Base-by-base conservation (phyloP, 345 rosid genomes). In the Passiflora organensis region DNA sequence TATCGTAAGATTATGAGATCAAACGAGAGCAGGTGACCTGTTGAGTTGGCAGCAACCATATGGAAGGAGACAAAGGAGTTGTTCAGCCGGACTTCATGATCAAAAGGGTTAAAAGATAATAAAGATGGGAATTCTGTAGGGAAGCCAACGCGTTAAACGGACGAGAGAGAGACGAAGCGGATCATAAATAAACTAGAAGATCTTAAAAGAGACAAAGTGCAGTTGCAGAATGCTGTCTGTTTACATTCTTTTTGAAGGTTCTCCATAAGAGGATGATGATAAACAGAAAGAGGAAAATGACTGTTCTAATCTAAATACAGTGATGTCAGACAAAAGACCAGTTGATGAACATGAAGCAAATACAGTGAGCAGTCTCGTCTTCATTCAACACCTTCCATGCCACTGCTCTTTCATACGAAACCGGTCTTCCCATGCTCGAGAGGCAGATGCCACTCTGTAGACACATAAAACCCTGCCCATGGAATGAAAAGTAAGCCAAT, bases 311-410 rank as follows among this genome's bases (percentile, higher is more conserved):
- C 56, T 60, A 52, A 22, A 13, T 13, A 16, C 6, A 50, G 10
- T 23, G 15, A 18, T 41, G n/a, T 85, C 82, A 91, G 57, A 85
- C 86, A 55, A 91, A 87, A 18, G 90, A 85, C 98, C 98, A 91
- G 58, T 82, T 91, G 48, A 60, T 58, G 65, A 88, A 86, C 98
- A 91, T 81, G 66, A 91, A 75, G 52, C 85, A 80, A 18, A 91
- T 73, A 72, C 95, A 88, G 76, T 91, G 89, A 67, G 79, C 76
- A 21, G 80, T 63, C 13, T 81, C 85, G 1, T 87, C 88, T 0
- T 85, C 98, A 11, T 84, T 78, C 16, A 88, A 58, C 43, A 91
- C 96, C 72, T 91, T 91, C 96, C 93, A 88, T 43, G 88, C 95
- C 9, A 82, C 72, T 13, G 86, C 95, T 42, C 83, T 82, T 63